These are phyloP conservation scores for Candida qinlingensis DNA, from an alignment of 805 yeast species.

Conservation along the genomic window DNA sequence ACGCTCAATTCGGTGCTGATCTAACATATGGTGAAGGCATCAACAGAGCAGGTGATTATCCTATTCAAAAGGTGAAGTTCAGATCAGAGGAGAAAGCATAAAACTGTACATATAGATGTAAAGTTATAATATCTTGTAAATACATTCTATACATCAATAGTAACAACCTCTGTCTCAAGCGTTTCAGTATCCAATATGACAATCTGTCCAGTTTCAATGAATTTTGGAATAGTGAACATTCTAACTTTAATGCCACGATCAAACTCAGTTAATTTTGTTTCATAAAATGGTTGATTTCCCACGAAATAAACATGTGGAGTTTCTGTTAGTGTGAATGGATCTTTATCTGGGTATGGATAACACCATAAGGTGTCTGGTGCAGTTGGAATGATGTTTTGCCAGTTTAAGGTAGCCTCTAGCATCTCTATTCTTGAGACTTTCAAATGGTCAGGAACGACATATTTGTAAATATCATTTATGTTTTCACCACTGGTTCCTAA, in stretches of 20 bases:
- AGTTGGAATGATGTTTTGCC: conserved; percentile 90
- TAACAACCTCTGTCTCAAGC: conserved; percentile 48
- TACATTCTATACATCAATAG: conserved; percentile 5
- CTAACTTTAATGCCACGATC: conserved; percentile 38
- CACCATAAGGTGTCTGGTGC: conserved; percentile 95
- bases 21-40: conserved; percentile 52
- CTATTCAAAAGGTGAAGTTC: conserved; percentile 33
- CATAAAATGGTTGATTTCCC: conserved; percentile 74
- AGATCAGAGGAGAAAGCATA: conserved; percentile 2
- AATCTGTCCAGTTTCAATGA: conserved; percentile 56
- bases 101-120: no score
- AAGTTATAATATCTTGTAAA: no score
- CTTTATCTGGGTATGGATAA: conserved; percentile 70
- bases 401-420: conserved; percentile 62
- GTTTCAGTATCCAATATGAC: conserved; percentile 57
- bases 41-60: conserved; percentile 46
- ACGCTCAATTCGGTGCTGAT: conserved; percentile 54
- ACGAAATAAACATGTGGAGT: conserved; percentile 83
- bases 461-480: conserved; percentile 69
- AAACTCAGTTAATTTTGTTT: conserved; percentile 36
- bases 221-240: conserved; percentile 66
- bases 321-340: conserved; percentile 76
- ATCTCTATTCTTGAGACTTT: conserved; percentile 39
- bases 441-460: conserved; percentile 39
- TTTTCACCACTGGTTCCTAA: conserved; percentile 85